These are phyloP conservation scores for Microbotryum violaceum DNA, from an alignment of 1,284 basidiomycete species.

Conservation along the genomic window DNA sequence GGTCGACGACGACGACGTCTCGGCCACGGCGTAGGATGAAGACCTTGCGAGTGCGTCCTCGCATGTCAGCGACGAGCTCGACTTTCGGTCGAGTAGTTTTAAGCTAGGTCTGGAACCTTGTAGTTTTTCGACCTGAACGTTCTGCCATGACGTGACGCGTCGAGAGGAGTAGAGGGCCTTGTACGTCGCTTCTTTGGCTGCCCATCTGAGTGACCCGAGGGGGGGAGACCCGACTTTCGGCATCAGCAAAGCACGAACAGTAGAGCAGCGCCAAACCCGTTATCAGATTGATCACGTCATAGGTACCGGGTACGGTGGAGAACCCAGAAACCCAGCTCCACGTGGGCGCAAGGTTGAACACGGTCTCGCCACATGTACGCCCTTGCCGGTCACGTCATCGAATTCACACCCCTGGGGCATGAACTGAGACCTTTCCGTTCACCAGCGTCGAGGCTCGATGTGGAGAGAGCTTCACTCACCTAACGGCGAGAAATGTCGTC, in stretches of 20 bases:
- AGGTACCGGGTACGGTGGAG: no score
- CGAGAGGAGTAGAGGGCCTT: slow-evolving; percentile 34
- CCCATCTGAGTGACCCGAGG: slow-evolving; percentile 30
- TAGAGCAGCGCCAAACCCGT: not conserved
- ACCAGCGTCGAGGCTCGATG: slow-evolving; percentile 11
- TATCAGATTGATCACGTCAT: no score
- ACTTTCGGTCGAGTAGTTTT: not conserved
- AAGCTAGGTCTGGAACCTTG: not conserved
- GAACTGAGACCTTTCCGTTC: not conserved
- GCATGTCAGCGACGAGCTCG: not conserved
- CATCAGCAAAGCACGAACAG: not conserved
- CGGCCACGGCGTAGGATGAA: no score
- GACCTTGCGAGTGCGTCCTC: not conserved
- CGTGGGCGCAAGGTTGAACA: no score
- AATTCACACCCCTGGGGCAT: no score
- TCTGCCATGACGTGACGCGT: slow-evolving; percentile 28
- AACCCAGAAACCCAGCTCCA: no score
- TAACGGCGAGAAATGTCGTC: slow-evolving; percentile 20
- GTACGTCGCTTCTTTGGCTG: slow-evolving; percentile 39
- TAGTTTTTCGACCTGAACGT: slow-evolving; percentile 23
- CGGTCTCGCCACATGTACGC: no score
- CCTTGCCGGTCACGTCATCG: no score
- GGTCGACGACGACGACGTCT: not conserved
- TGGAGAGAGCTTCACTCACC: slow-evolving; percentile 17
- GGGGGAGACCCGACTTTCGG: not conserved